These are phyloP conservation scores for Cutaneotrichosporon sp. DNA, from an alignment of 1,284 basidiomycete genomes.

Conservation along the genomic window DNA sequence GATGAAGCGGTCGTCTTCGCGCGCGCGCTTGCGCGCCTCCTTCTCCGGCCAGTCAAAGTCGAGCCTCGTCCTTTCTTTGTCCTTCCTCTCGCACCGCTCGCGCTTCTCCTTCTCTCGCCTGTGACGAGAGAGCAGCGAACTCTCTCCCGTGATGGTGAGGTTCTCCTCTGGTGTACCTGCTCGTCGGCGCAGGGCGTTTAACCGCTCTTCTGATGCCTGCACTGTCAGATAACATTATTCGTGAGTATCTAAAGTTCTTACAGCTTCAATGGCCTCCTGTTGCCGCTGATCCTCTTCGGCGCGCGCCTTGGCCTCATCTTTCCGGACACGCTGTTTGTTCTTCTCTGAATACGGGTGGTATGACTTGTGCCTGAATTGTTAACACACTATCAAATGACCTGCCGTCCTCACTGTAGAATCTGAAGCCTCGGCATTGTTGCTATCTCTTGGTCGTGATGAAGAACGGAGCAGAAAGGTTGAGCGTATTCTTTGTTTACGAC, in stretches of 20 bases:
- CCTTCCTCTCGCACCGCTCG: conserved; percentile 24
- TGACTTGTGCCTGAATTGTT: conserved; percentile 49
- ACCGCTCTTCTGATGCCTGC: conserved; percentile 42
- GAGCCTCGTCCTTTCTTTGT: conserved; percentile 23
- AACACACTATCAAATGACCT: background rate
- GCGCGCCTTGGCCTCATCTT: conserved; percentile 51
- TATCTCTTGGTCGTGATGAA: background rate
- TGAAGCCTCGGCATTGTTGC: conserved; percentile 48
- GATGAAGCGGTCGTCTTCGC: conserved; percentile 8
- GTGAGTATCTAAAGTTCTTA: conserved; percentile 21
- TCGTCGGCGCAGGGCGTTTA: conserved; percentile 39
- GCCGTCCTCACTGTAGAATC: conserved; percentile 45
- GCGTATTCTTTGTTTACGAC: background rate
- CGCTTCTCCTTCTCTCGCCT: conserved; percentile 34
- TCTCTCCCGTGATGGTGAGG: conserved; percentile 27
- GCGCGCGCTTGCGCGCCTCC: conserved; percentile 25
- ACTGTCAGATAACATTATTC: background rate
- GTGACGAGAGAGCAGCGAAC: conserved; percentile 37
- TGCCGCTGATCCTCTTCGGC: conserved; percentile 43
- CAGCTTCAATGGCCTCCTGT: conserved; percentile 42
- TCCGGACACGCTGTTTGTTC: conserved; percentile 54
- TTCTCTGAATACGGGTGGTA: conserved; percentile 55
- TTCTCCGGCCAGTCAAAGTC: conserved; percentile 51
- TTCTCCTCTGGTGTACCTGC: conserved; percentile 37
- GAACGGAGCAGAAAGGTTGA: background rate